Percentiles rank a stretch among this genome's conserved stretches.
phyloP scores from a whole-genome alignment of 768 basidiomycete genomes.

The Rhizopogon vulgaris region DNA sequence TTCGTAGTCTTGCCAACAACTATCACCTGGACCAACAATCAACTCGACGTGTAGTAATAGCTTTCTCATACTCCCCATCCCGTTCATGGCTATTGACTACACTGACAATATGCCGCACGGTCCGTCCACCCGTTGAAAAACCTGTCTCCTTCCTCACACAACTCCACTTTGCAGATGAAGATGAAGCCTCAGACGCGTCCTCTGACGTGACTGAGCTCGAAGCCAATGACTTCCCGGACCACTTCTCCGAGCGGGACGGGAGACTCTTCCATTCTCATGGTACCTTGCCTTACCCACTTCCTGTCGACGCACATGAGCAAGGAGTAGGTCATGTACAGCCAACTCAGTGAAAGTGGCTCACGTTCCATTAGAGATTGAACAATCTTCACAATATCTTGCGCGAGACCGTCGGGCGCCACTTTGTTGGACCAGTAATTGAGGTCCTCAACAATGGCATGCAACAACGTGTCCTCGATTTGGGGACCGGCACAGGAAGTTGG shows the following conservation, averaged over 20 bases:
- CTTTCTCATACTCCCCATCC: neutral
- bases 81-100: conserved; percentile 24
- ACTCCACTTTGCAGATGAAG: conserved; percentile 20
- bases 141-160: neutral
- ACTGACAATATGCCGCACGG: conserved; percentile 18
- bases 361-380: conserved; percentile 41
- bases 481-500: conserved; percentile 74
- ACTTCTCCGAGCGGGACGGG: conserved; percentile 52
- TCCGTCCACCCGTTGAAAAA: neutral
- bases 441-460: conserved; percentile 39
- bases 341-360: neutral
- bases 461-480: conserved; percentile 63
- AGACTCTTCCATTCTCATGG: conserved; percentile 66
- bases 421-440: conserved; percentile 53
- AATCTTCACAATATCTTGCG: conserved; percentile 43
- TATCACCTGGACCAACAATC: conserved; percentile 22
- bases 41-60: conserved; percentile 12
- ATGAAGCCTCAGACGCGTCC: conserved; percentile 34
- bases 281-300: conserved; percentile 62
- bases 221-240: conserved; percentile 49
- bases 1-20: conserved; percentile 31
- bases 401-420: conserved; percentile 48
- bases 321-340: conserved; percentile 36
- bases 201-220: conserved; percentile 40
- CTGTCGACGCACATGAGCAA: conserved; percentile 66